Percentiles rank a stretch among this genome's conserved stretches.
Evolutionary conservation across 352 stramenopile genomes (phyloP).

Genomic region (Pythium rhizo-oryzae): DNA sequence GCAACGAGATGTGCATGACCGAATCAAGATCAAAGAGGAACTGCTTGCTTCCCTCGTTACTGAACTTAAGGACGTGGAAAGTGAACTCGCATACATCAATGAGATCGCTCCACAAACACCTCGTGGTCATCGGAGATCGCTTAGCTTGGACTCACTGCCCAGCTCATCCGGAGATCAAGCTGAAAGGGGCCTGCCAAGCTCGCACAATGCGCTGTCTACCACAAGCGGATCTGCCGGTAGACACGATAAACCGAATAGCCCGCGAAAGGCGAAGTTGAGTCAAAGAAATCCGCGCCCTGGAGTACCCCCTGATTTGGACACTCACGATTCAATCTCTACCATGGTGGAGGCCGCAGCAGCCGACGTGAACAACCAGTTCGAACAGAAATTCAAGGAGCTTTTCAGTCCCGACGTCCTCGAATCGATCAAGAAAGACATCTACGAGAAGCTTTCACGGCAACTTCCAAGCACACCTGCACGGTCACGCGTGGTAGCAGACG

Average conservation of each 20-base stretch:
- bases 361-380: constrained; percentile 24
- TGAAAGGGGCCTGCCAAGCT: not conserved
- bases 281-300: not conserved
- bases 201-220: not conserved
- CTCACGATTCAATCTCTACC: constrained; percentile 17
- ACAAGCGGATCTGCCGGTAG: not conserved
- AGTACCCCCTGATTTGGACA: not conserved
- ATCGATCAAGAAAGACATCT: constrained; percentile 66
- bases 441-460: constrained; percentile 51
- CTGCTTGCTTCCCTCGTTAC: constrained; percentile 48
- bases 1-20: constrained; percentile 47
- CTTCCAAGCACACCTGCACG: not conserved
- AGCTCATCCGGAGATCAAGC: not conserved
- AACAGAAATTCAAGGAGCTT: constrained; percentile 57
- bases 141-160: constrained; percentile 23
- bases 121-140: constrained; percentile 10
- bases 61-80: constrained; percentile 65
- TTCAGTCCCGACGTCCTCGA: constrained; percentile 53
- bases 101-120: constrained; percentile 23
- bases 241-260: not conserved
- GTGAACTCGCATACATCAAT: constrained; percentile 56
- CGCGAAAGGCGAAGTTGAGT: not conserved
- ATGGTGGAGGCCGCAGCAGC: constrained; percentile 25
- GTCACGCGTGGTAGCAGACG: not conserved
- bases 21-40: constrained; percentile 57